Evolutionary conservation across 768 basidiomycete genomes (phyloP).

Genomic region (Kwoniella pini): DNA sequence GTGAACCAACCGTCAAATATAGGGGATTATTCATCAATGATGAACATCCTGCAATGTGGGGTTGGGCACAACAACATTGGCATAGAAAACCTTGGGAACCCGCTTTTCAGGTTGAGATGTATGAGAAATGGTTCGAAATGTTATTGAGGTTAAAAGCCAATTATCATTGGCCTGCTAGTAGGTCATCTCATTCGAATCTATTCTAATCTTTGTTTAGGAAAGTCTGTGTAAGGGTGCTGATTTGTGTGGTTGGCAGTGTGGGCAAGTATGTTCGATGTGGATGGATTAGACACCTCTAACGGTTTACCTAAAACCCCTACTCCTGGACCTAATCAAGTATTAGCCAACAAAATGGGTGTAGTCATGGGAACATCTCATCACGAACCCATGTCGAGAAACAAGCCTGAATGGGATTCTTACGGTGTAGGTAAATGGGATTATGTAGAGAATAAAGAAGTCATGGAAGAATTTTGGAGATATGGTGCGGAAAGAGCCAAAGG

Average conservation of each 20-base stretch:
- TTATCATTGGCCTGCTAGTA: conserved; percentile 65
- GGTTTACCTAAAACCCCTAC: conserved; percentile 65
- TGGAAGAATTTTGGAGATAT: conserved; percentile 66
- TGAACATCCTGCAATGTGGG: conserved; percentile 70
- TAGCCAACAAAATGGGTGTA: conserved; percentile 67
- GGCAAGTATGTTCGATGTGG: conserved; percentile 43
- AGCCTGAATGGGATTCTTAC: conserved; percentile 65
- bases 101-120: conserved; percentile 62
- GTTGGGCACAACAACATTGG: conserved; percentile 71
- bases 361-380: conserved; percentile 74
- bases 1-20: conserved; percentile 68
- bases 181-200: conserved; percentile 24
- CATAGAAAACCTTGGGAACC: conserved; percentile 65
- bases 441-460: conserved; percentile 59
- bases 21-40: conserved; percentile 74
- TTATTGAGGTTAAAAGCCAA: conserved; percentile 69
- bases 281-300: conserved; percentile 11
- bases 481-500: conserved; percentile 64
- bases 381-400: conserved; percentile 74
- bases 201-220: background rate
- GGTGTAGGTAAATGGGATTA: conserved; percentile 66
- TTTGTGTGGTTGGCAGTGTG: conserved; percentile 7
- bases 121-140: conserved; percentile 60
- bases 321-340: conserved; percentile 61
- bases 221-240: background rate